Base-by-base conservation (phyloP, 1,139 yeast genomes). In the Debaryomyces robertsiae region DNA sequence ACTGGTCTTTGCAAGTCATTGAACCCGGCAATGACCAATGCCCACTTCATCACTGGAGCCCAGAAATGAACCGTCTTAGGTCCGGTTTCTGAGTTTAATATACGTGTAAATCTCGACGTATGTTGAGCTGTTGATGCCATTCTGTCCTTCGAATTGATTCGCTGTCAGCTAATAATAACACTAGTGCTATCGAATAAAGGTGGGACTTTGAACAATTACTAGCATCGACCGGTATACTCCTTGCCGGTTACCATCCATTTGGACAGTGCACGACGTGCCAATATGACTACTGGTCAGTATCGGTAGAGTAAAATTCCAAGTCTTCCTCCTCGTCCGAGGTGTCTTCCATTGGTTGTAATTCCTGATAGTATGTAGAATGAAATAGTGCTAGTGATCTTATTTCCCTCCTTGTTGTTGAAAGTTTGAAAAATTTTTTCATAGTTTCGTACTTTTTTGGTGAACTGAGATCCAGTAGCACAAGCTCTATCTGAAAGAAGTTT, bases 51-150 rank as follows among this genome's bases (percentile, higher is more conserved):
- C 3, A 71, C 71, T 14, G 78, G 78, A 1, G 78, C 91, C 98
- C 98, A 93, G 68, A 93, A 93, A 61, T 93, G 98, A 45, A 93
- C 91, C 18, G 98, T 93, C 60, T 69, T 82, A 27, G 98, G 98
- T 27, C 98, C 98, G 13, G 98, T 88, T 61, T 87, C 95, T 17
- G 96, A 83, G 57, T 83, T 79, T 61, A 88, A 61, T 59, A 83
- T 89, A 56, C 87, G 76, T 46, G 78, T 67, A 62, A 91, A 86
- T 46, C 83, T 84, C 43, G 82, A 69, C 19, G 84, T 68, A 50
- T 67, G 71, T 52, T 62, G 69, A 45, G 73, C 69, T 42, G 74
- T 55, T 32, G 76, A 54, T 36, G 77, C 75, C 77, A 72, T 72
- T 39, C 34, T 54, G 28, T 6, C 22, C 22, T 19, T 19, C 7